Evolutionary conservation across 164 flowering plant species (phyloP), one percentile per base, ranked within the genome.

Genomic region (Sextonia rubra): DNA sequence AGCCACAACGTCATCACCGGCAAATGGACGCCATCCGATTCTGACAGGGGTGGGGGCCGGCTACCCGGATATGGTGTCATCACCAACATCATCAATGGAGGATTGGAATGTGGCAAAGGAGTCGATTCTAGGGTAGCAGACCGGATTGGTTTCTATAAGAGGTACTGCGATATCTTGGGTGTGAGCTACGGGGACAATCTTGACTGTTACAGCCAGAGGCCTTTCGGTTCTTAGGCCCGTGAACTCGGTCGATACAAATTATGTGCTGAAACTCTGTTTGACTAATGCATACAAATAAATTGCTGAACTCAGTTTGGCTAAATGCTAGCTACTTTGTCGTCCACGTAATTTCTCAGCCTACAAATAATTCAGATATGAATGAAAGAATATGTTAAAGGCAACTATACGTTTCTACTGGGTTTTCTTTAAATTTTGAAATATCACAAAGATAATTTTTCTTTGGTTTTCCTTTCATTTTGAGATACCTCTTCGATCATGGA

Each of bases 61-160:
- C 71, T 68, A 0, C 70, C 84, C 0, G 84, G 86, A 1, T 85
- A 73, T 30, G 86, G 85, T 11, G 81, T 75, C 25, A 68, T 74
- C 73, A 85, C 88, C 30, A 85, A 83, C 82, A 85, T 85, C 49
- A 85, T 85, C 71, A 85, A 81, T 20, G 87, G 87, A 18, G 85
- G 83, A 4, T 9, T 83, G 15, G 84, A 85, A 65, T 85, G 88
- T 80, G 68, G 68, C 25, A 44, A 20, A 47, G 72, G 71, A 12
- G 9, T 1, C 15, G 27, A 61, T 25, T 24, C 8, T 62, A n/a
- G 44, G 20, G 74, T 71, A n/a, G 68, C 67, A 0, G 44, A 47
- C 37, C 56, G 74, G 22, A 61, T 71, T 3, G 74, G 67, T 25
- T 71, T 62, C 56, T 71, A 62, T 29, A 44, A 71, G 74, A 22